Evolutionary conservation across 306 rosid genomes (phyloP), one percentile per base, ranked within the genome.

Genomic region (Pterocarpus macrocarpus): DNA sequence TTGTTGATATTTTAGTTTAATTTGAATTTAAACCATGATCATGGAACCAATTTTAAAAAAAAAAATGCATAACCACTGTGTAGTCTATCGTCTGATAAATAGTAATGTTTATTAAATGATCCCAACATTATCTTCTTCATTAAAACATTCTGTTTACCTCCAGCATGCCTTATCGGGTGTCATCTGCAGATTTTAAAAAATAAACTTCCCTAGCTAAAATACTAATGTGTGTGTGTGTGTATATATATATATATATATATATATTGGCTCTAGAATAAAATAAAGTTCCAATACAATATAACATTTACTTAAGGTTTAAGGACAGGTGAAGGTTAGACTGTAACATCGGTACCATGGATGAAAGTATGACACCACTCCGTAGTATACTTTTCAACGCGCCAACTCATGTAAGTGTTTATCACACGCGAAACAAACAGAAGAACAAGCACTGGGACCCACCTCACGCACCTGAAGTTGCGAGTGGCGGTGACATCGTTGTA

Each of bases 241-340:
- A 22, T 22, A 22, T 22, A 22, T 22, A 22, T 22, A 22, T 22
- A 22, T 22, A 22, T 22, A 22, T 22, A 22, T 22, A 22, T 22
- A 22, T 22, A 22, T 22, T 22, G 28, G 28, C 28, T 22, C 28
- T 22, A 22, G 28, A 22, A 22, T 22, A 22, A 63, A 63, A 44
- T 47, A 59, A 61, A 5, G 16, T 45, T 14, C 8, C 11, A n/a
- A 74, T 41, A 52, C 6, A 58, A 32, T 4, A 30, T 39, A 39
- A 6, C 7, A 14, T 67, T 28, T 55, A 52, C 82, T 78, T 78
- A 78, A 52, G 9, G 55, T 35, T 38, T 64, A 77, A 43, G 47
- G 7, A 22, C 28, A 76, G 80, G 55, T 43, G 65, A 65, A 17
- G 53, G 72, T 52, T 77, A 17, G 38, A 64, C 9, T 8, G 50